phyloP scores from a whole-genome alignment of 352 stramenopile genomes.

The Pythium utonaiense region DNA sequence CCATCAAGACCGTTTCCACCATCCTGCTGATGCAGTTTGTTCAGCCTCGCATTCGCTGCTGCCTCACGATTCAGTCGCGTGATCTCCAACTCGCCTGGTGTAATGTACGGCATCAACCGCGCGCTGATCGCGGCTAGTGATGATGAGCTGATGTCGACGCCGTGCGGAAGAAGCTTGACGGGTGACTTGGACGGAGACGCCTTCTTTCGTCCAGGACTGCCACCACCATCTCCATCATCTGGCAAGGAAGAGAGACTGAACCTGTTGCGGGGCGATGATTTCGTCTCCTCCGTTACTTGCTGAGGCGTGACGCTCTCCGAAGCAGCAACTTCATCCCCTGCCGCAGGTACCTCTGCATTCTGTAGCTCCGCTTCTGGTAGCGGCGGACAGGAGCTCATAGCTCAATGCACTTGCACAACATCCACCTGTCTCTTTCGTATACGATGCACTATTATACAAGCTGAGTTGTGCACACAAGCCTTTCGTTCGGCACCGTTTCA shows the following conservation, averaged over 20 bases:
- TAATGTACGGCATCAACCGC: slow-evolving; percentile 41
- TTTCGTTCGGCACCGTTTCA: background rate
- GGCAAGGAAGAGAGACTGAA: background rate
- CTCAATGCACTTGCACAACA: no score
- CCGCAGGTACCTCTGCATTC: background rate
- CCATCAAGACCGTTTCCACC: background rate
- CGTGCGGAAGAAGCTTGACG: slow-evolving; percentile 3
- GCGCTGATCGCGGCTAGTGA: slow-evolving; percentile 63
- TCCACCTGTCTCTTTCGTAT: no score
- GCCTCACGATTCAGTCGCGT: slow-evolving; percentile 59
- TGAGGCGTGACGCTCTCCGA: no score
- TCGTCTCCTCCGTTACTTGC: background rate
- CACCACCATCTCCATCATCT: background rate
- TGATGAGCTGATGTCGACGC: slow-evolving; percentile 16
- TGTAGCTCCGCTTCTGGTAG: background rate
- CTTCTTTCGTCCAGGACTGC: slow-evolving; percentile 2
- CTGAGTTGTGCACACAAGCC: no score
- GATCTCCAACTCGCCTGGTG: slow-evolving; percentile 70
- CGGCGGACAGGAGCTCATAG: no score
- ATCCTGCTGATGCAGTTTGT: background rate
- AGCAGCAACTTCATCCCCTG: background rate
- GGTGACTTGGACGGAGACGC: slow-evolving; percentile 10
- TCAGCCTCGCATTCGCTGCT: slow-evolving; percentile 7
- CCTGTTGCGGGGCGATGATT: background rate
- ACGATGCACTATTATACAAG: no score